Conservation (phyloP, 805 yeast genomes). For the Barnettozyma californica region DNA sequence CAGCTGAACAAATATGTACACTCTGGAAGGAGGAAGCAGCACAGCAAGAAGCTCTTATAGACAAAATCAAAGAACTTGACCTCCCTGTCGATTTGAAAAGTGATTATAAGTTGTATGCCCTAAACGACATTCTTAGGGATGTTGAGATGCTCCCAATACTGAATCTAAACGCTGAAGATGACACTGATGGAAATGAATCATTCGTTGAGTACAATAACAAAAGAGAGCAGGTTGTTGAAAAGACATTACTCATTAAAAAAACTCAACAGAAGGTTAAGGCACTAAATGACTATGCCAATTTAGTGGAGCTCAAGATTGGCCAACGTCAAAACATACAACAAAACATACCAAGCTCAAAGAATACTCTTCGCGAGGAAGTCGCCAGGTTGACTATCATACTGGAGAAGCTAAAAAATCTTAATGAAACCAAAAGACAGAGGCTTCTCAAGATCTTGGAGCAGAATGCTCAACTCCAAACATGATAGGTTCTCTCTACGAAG, state of each 20-base stretch:
- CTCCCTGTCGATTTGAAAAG: slow-evolving; percentile 15
- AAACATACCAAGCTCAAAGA: slow-evolving; percentile 14
- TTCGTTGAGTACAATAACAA: slow-evolving; percentile 9
- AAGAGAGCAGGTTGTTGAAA: slow-evolving; percentile 9
- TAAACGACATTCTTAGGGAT: slow-evolving; percentile 15
- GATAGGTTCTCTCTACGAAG: not conserved
- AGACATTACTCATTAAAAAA: slow-evolving; percentile 5
- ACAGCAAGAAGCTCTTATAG: slow-evolving; percentile 4
- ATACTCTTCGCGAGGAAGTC: slow-evolving; percentile 15
- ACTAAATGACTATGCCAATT: slow-evolving; percentile 6
- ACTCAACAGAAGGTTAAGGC: slow-evolving; percentile 8
- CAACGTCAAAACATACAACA: slow-evolving; percentile 14
- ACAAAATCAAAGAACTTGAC: slow-evolving; percentile 8
- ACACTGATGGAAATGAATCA: not conserved
- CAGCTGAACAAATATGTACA: slow-evolving; percentile 17
- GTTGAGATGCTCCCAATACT: slow-evolving; percentile 19
- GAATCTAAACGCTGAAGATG: not conserved
- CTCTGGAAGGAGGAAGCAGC: slow-evolving; percentile 12
- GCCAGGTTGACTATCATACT: slow-evolving; percentile 15
- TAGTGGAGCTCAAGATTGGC: slow-evolving; percentile 17
- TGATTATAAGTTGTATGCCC: slow-evolving; percentile 15
- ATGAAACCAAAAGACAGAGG: slow-evolving; percentile 8
- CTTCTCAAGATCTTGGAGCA: slow-evolving; percentile 1
- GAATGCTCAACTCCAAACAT: not conserved
- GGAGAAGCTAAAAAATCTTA: slow-evolving; percentile 19